A percentile compares a stretch with the other conserved stretches of the same genome.
phyloP scores from a whole-genome alignment of 441 rosid species.

The Arabidopsis lyrata region DNA sequence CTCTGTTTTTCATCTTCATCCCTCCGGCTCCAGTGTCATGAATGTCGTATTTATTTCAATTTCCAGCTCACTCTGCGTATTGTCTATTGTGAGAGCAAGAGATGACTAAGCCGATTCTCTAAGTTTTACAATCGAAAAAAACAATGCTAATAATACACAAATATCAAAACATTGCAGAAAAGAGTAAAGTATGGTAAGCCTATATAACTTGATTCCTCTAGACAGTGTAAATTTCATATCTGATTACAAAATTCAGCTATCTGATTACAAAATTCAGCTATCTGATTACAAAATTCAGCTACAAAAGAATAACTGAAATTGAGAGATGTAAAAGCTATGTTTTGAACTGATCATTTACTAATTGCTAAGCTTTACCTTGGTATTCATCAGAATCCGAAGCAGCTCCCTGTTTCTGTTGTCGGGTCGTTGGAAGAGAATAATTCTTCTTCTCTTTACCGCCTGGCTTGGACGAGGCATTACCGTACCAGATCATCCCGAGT shows the following conservation, averaged over 20 bases:
- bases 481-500: conserved; percentile 68
- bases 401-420: conserved; percentile 61
- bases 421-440: conserved; percentile 60
- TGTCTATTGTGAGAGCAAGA: not conserved
- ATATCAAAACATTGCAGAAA: not conserved
- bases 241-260: too few relatives aligned
- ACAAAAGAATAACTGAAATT: not conserved
- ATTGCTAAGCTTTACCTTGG: conserved; percentile 45
- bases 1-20: not conserved
- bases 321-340: not conserved
- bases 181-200: not conserved
- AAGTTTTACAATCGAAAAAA: not conserved
- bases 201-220: not conserved
- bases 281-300: not conserved
- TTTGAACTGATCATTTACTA: not conserved
- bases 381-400: conserved; percentile 57
- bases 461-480: conserved; percentile 70
- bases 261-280: not conserved
- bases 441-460: conserved; percentile 61
- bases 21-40: too few relatives aligned
- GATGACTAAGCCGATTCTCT: not conserved
- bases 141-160: too few relatives aligned
- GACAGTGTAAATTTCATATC: not conserved
- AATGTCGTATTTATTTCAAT: not conserved
- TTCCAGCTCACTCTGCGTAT: not conserved